Evolutionary conservation across 768 basidiomycete genomes (phyloP).

Genomic region (Auriculariales sp.): DNA sequence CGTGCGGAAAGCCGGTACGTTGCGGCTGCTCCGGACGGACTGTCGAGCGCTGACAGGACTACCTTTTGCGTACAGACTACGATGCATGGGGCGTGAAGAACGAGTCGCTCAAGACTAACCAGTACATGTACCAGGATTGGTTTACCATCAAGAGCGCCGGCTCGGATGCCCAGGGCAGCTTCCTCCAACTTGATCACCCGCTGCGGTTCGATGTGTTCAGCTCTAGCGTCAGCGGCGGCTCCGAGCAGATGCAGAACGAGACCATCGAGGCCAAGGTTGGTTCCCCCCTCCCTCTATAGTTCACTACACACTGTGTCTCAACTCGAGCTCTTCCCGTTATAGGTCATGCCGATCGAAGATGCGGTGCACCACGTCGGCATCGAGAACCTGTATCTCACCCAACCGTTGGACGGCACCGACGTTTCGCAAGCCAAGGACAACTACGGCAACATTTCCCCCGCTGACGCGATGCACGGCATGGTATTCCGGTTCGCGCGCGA

Average conservation of each 20-base stretch:
- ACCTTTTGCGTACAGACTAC: too few species aligned
- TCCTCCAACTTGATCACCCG: not conserved
- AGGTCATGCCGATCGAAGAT: not conserved
- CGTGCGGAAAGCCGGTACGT: not conserved
- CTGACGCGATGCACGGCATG: not conserved
- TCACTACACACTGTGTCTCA: too few species aligned
- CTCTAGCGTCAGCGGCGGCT: not conserved
- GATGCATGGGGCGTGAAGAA: not conserved
- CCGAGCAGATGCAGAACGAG: not conserved
- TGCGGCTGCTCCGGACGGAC: not conserved
- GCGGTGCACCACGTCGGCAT: not conserved
- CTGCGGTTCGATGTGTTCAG: not conserved
- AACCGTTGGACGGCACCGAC: not conserved
- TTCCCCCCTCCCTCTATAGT: not conserved
- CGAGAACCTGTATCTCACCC: not conserved
- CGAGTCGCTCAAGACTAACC: not conserved
- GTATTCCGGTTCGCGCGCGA: not conserved
- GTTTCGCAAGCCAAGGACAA: not conserved
- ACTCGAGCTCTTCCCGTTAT: too few species aligned
- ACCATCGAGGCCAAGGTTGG: not conserved
- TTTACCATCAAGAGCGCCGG: not conserved
- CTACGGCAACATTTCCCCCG: not conserved
- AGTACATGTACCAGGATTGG: slow-evolving; percentile 1
- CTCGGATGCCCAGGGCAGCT: not conserved
- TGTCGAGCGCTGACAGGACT: too few species aligned